Percentiles rank a stretch among this genome's conserved stretches.
Conservation (phyloP, 208 protist genomes). For the Trypanosoma mega region DNA sequence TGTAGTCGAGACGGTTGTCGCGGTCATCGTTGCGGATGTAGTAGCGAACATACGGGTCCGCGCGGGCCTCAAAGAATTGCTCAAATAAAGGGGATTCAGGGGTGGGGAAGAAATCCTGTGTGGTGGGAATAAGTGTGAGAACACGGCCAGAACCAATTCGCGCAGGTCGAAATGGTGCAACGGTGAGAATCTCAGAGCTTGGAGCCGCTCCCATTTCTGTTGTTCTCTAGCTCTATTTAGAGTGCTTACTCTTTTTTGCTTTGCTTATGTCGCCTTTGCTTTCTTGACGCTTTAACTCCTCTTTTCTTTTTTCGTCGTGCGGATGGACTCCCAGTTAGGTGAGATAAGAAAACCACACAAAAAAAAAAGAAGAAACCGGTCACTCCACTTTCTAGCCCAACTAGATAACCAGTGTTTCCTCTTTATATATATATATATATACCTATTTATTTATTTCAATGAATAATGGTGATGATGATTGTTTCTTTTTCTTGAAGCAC, state of each 20-base stretch:
- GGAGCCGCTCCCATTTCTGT: constrained; percentile 62
- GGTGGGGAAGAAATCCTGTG: constrained; percentile 51
- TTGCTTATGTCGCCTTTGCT: neutral
- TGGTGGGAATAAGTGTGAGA: constrained; percentile 52
- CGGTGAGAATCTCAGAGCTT: constrained; percentile 44
- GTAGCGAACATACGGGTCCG: constrained; percentile 66
- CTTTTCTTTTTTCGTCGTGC: neutral
- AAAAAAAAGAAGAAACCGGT: neutral
- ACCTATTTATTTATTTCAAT: neutral
- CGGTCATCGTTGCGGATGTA: constrained; percentile 38
- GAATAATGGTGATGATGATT: neutral
- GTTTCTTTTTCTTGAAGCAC: too few species aligned
- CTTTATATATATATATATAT: neutral
- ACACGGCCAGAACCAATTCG: constrained; percentile 29
- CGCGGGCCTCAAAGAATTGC: constrained; percentile 60
- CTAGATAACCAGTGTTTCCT: neutral
- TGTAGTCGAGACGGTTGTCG: constrained; percentile 36
- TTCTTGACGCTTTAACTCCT: too few species aligned
- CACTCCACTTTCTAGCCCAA: too few species aligned
- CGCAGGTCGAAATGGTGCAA: constrained; percentile 44
- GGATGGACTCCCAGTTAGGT: too few species aligned
- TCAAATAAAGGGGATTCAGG: constrained; percentile 46
- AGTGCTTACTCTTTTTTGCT: neutral
- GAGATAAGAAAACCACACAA: neutral
- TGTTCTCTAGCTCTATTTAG: too few species aligned